phyloP scores from a whole-genome alignment of 2,329 filamentous ascomycete genomes.

The Podosphaera aphanis region DNA sequence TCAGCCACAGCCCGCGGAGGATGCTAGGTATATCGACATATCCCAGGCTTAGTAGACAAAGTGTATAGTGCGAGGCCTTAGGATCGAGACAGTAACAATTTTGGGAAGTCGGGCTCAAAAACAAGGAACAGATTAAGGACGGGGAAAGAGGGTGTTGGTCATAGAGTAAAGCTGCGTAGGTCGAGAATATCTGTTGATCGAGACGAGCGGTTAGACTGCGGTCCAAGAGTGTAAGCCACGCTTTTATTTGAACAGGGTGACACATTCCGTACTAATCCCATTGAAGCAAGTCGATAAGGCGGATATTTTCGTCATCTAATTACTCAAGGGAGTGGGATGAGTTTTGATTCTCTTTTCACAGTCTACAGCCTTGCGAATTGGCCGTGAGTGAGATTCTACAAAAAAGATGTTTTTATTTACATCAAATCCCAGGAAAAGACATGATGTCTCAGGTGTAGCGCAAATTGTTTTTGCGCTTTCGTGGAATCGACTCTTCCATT shows the following conservation, averaged over 20 bases:
- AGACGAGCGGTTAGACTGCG: conserved; percentile 28
- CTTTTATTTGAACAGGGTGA: not conserved
- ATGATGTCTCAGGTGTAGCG: too few species aligned
- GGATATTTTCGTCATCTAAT: not conserved
- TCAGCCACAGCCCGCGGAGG: conserved; percentile 30
- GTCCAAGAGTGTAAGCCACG: conserved; percentile 27
- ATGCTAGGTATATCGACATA: conserved; percentile 31
- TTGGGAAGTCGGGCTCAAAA: conserved; percentile 28
- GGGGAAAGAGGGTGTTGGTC: conserved; percentile 28
- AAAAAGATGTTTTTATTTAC: too few species aligned
- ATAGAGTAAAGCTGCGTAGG: conserved; percentile 25
- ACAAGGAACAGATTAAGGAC: conserved; percentile 29
- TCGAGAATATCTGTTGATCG: conserved; percentile 28
- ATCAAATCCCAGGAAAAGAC: too few species aligned
- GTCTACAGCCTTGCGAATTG: too few species aligned
- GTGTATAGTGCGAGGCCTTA: conserved; percentile 33
- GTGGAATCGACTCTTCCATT: too few species aligned
- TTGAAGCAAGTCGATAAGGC: not conserved
- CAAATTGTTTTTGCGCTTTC: too few species aligned
- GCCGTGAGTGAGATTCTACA: too few species aligned
- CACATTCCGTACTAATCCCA: not conserved
- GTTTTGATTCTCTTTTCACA: not conserved
- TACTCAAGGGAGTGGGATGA: not conserved
- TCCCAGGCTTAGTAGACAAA: conserved; percentile 27
- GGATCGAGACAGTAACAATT: conserved; percentile 28